These are phyloP conservation scores for Paramecium pentaurelia DNA, from an alignment of 73 alveolate species.

Conservation along the genomic window DNA sequence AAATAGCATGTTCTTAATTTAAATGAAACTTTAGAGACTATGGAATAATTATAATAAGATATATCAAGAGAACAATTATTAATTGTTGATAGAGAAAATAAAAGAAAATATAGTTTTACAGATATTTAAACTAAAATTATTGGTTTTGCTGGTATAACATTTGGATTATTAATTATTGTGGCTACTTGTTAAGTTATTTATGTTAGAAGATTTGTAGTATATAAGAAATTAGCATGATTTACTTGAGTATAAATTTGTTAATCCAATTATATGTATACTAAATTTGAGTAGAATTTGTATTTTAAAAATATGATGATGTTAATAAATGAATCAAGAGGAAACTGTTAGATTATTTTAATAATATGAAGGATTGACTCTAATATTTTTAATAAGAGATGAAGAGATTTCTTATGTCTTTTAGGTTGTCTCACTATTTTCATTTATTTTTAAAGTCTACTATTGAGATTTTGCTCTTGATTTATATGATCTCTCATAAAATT, in stretches of 20 bases:
- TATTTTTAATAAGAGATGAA: background rate
- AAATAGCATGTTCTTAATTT: background rate
- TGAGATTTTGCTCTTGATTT: background rate
- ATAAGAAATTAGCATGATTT: constrained; percentile 5
- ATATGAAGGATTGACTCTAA: background rate
- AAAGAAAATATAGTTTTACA: background rate
- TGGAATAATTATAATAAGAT: constrained; percentile 3
- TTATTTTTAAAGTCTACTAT: background rate
- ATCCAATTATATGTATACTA: background rate
- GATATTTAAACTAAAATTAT: background rate
- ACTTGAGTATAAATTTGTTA: background rate
- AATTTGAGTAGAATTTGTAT: background rate
- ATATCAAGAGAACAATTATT: constrained; percentile 17
- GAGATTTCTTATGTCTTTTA: background rate
- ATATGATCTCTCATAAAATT: background rate
- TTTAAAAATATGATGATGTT: background rate
- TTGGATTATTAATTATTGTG: constrained; percentile 38
- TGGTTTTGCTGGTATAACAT: constrained; percentile 45
- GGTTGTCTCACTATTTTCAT: background rate
- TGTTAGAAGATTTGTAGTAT: constrained; percentile 25
- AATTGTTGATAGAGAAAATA: background rate
- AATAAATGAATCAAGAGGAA: background rate
- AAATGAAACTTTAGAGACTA: background rate
- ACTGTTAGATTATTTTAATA: background rate
- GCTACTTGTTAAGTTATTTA: constrained; percentile 47